Conservation (phyloP, 192 early-diverging fungal species). For the Linnemannia exigua region DNA sequence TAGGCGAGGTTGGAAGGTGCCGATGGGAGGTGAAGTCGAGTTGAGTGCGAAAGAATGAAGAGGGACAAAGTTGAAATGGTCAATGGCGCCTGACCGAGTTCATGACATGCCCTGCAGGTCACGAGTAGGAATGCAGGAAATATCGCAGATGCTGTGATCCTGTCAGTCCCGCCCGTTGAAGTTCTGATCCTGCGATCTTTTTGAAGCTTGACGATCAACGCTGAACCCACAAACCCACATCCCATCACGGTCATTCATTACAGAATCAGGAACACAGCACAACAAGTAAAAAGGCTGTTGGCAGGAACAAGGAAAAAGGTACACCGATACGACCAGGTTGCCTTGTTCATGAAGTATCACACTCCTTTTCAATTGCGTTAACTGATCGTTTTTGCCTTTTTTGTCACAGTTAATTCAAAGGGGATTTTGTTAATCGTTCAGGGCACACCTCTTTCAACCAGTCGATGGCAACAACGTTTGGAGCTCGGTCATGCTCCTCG, state of each 20-base stretch:
- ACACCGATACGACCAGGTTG: not conserved
- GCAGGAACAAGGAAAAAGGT: not conserved
- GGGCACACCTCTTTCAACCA: not conserved
- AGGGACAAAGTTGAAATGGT: not conserved
- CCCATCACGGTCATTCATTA: not conserved
- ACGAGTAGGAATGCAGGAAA: not conserved
- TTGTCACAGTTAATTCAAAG: not conserved
- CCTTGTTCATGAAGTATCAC: not conserved
- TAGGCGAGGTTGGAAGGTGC: not conserved
- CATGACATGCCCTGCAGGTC: not conserved
- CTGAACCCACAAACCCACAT: not conserved
- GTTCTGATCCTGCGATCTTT: not conserved
- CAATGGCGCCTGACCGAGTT: too few species aligned
- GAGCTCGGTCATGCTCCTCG: constrained; percentile 28
- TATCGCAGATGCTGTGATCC: not conserved
- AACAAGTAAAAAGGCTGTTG: not conserved
- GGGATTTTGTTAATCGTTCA: not conserved
- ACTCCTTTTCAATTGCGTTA: not conserved
- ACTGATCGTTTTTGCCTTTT: not conserved
- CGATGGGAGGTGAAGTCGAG: not conserved
- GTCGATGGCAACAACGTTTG: constrained; percentile 31
- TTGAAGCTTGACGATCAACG: not conserved
- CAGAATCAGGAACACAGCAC: not conserved
- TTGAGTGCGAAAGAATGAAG: not conserved
- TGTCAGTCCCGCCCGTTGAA: not conserved